These are phyloP conservation scores for Leptographium procerum DNA, from an alignment of 2,329 filamentous ascomycete species.

Conservation along the genomic window DNA sequence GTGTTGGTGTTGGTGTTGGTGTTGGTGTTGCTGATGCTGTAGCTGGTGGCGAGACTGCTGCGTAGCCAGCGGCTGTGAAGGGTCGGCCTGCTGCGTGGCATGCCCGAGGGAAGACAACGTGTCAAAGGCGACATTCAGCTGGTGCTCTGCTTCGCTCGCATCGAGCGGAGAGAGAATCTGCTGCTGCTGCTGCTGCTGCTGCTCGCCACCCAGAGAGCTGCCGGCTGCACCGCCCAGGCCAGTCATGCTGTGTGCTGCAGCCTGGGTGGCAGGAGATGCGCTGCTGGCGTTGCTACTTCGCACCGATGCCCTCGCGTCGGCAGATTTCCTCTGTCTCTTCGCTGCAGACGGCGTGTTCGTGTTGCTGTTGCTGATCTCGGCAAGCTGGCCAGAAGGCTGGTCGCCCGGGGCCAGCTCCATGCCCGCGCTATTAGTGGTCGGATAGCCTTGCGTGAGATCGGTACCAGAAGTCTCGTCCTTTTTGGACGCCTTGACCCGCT, in stretches of 20 bases:
- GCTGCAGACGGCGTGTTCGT: constrained; percentile 18
- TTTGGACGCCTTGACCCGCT: constrained; percentile 16
- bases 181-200: neutral
- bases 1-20: constrained; percentile 2
- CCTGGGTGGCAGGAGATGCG: constrained; percentile 3
- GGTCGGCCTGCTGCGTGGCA: constrained; percentile 10
- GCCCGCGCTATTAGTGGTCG: neutral
- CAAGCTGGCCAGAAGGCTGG: constrained; percentile 4
- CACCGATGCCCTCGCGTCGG: constrained; percentile 15
- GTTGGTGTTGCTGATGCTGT: neutral
- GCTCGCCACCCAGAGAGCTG: neutral
- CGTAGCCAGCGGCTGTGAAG: constrained; percentile 7
- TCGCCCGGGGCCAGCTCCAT: neutral
- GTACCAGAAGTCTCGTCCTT: neutral
- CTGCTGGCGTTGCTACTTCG: constrained; percentile 12
- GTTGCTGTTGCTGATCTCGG: constrained; percentile 11
- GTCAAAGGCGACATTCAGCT: constrained; percentile 8
- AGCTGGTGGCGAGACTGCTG: constrained; percentile 4
- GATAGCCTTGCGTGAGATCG: neutral
- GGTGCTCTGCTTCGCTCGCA: neutral
- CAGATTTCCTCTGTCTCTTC: constrained; percentile 27
- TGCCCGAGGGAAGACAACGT: constrained; percentile 10
- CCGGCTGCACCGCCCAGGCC: neutral
- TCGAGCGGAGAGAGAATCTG: constrained; percentile 9
- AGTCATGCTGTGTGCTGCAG: neutral